Percentiles rank a stretch among this genome's conserved stretches.
These are phyloP conservation scores for Entrophospora sp. DNA, from an alignment of 192 early-diverging fungal genomes.

Conservation along the genomic window DNA sequence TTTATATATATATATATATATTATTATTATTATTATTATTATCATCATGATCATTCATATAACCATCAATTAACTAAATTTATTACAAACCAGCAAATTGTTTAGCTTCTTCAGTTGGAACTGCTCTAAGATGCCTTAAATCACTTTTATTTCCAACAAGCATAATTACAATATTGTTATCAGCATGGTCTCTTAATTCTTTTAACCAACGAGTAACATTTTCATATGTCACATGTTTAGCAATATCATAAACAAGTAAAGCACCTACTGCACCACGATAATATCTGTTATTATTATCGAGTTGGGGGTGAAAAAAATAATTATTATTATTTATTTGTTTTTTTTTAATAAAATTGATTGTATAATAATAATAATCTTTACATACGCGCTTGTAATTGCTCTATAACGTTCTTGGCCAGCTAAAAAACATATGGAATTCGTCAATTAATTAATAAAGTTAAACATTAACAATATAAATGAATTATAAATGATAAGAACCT, in stretches of 20 bases:
- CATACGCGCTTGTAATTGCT: conserved; percentile 67
- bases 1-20: too few species aligned
- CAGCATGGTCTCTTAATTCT: conserved; percentile 94
- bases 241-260: conserved; percentile 95
- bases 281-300: conserved; percentile 62
- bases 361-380: too few species aligned
- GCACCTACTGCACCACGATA: conserved; percentile 97
- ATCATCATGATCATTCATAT: background rate
- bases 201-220: conserved; percentile 97
- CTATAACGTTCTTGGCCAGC: conserved; percentile 73
- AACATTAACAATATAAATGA: too few species aligned
- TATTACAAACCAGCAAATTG: conserved; percentile 93
- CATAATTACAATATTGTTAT: conserved; percentile 98
- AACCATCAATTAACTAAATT: too few species aligned
- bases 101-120: conserved; percentile 97
- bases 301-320: too few species aligned
- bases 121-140: conserved; percentile 90
- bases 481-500: too few species aligned
- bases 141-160: conserved; percentile 99
- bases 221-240: conserved; percentile 92
- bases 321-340: too few species aligned
- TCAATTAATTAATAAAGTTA: too few species aligned
- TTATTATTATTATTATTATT: background rate
- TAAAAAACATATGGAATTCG: too few species aligned
- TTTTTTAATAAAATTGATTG: too few species aligned